Evolutionary conservation across 108 stramenopile genomes (phyloP).

Genomic region (Pseudonitzschia delicatissima): DNA sequence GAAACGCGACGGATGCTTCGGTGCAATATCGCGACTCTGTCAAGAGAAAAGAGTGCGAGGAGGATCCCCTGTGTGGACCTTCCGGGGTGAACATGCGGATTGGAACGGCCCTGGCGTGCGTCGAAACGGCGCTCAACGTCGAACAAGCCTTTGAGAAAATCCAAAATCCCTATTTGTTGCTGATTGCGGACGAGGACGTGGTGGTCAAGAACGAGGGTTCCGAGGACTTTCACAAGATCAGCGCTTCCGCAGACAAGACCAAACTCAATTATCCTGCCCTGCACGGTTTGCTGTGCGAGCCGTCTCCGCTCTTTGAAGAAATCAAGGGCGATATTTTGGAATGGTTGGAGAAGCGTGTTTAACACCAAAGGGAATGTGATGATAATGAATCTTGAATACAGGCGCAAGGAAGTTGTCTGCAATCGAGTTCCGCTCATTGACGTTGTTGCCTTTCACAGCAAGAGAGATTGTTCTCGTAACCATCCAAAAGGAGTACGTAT

Average conservation of each 20-base stretch:
- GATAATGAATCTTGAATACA: too few species aligned
- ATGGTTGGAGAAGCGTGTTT: slow-evolving; percentile 47
- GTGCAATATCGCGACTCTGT: slow-evolving; percentile 73
- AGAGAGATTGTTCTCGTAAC: too few species aligned
- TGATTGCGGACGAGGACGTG: slow-evolving; percentile 79
- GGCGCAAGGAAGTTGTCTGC: too few species aligned
- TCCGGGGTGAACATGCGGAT: slow-evolving; percentile 34
- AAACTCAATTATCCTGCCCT: slow-evolving; percentile 70
- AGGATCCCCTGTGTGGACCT: slow-evolving; percentile 33
- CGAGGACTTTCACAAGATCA: slow-evolving; percentile 44
- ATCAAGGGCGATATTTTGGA: slow-evolving; percentile 65
- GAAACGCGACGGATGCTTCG: slow-evolving; percentile 51
- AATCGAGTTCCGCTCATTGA: too few species aligned
- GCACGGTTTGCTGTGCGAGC: slow-evolving; percentile 82
- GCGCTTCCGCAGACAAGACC: slow-evolving; percentile 64
- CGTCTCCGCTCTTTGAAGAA: slow-evolving; percentile 62
- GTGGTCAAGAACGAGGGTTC: slow-evolving; percentile 75
- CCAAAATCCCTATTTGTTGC: slow-evolving; percentile 52
- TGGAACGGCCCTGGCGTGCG: slow-evolving; percentile 67
- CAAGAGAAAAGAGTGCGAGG: slow-evolving; percentile 66
- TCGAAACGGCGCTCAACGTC: slow-evolving; percentile 51
- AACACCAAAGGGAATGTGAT: not conserved
- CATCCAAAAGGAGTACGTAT: too few species aligned
- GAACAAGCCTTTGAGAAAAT: slow-evolving; percentile 38
- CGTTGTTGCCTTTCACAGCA: too few species aligned